Evolutionary conservation across 371 early-diverging fungal species (phyloP), one percentile per base, ranked within the genome.

Genomic region (Funneliformis caledonium): DNA sequence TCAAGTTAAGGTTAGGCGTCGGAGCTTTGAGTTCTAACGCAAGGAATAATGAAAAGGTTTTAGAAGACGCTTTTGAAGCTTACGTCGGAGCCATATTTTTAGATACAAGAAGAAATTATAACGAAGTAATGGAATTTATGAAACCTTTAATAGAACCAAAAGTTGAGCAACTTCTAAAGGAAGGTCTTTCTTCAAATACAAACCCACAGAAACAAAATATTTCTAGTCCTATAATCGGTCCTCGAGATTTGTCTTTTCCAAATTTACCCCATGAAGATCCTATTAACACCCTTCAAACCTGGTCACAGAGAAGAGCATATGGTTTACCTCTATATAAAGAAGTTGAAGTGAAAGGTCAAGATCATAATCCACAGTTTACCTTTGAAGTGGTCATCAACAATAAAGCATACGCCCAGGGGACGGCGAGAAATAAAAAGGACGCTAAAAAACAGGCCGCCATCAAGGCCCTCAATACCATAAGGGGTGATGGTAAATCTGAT

Each of bases 11-110:
- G 61, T 16, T 76, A 42, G 76, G 59, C 16, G 42, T 22, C 7
- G 76, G 59, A 19, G 59, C 72, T 2, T 22, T 31, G 6, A 6
- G 4, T 12, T n/a, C 48, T 12, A 43, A 43, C 56, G 31, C 22
- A 26, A 62, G 76, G 42, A 45, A 42, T 19, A 76, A 42, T 42
- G 76, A 76, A 19, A 76, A 60, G 47, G n/a, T 56, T 43, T 45
- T 76, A 47, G 76, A 76, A 16, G 76, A 76, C 43, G 16, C 76
- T 8, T 76, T 76, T 43, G 76, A 76, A 62, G 76, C 76, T 37
- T 61, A 61, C 43, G 43, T 76, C 42, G 76, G 76, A 22, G 76
- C 76, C 8, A 5, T 76, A 37, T 62, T 43, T 76, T 62, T 59
- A 42, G 76, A 76, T 10, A n/a, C 26, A 11, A n/a, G 43, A 1